Conservation (phyloP, 768 basidiomycete genomes). For the Roridomyces roridus region DNA sequence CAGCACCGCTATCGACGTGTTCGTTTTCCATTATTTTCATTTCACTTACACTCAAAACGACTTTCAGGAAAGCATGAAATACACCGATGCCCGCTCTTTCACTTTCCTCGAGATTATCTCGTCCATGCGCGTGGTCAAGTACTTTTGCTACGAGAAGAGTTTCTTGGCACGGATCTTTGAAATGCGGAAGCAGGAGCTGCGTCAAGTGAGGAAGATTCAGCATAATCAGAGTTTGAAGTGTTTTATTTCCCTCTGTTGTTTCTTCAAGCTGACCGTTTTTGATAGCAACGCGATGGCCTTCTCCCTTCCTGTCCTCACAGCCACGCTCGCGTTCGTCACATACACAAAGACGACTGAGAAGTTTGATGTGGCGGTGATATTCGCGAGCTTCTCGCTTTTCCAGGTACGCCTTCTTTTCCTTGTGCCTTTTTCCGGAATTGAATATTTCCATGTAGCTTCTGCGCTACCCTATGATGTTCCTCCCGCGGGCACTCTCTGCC, state of each 20-base stretch:
- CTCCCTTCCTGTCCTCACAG: constrained; percentile 68
- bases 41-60: no score
- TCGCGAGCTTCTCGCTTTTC: constrained; percentile 41
- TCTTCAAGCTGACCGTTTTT: no score
- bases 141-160: constrained; percentile 53
- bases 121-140: constrained; percentile 54
- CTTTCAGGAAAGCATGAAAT: constrained; percentile 47
- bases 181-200: constrained; percentile 60
- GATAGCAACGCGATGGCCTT: constrained; percentile 52
- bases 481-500: constrained; percentile 67
- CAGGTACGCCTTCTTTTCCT: constrained; percentile 17
- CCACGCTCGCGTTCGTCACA: constrained; percentile 69
- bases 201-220: constrained; percentile 60
- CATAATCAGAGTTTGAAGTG: constrained; percentile 70
- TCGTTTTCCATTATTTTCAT: no score
- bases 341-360: constrained; percentile 59
- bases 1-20: constrained; percentile 51
- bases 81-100: constrained; percentile 53
- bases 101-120: constrained; percentile 49
- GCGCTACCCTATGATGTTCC: constrained; percentile 73
- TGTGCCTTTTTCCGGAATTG: neutral
- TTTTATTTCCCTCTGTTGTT: no score
- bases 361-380: constrained; percentile 72
- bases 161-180: constrained; percentile 54
- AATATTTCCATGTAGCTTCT: constrained; percentile 56